phyloP scores from a whole-genome alignment of 2,329 filamentous ascomycete genomes.

The Xylaria sp. region DNA sequence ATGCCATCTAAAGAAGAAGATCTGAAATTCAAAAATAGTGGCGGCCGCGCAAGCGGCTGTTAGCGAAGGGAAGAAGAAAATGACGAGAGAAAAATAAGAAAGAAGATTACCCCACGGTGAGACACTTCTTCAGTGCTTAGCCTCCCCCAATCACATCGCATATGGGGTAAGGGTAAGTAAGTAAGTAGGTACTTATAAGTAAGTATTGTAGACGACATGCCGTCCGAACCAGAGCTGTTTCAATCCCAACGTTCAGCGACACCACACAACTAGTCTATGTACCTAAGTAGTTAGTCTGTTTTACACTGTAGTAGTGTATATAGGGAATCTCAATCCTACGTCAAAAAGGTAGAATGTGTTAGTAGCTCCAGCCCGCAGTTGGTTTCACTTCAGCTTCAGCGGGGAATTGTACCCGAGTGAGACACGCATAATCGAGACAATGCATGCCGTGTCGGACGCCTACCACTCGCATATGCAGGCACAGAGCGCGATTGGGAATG shows the following conservation, averaged over 20 bases:
- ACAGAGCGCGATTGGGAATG: conserved; percentile 12
- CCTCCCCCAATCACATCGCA: neutral
- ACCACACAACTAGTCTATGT: no score
- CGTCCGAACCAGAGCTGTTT: neutral
- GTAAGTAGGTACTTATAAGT: no score
- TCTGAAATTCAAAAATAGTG: neutral
- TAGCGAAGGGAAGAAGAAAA: neutral
- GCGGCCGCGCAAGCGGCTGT: neutral
- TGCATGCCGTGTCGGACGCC: conserved; percentile 4
- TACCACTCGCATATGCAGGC: neutral
- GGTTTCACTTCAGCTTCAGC: conserved; percentile 9
- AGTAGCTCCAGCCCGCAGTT: neutral
- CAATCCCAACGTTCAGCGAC: neutral
- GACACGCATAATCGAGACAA: conserved; percentile 23
- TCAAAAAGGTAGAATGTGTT: neutral
- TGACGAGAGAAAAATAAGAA: neutral
- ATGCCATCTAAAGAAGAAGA: neutral
- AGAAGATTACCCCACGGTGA: neutral
- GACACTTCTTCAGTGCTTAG: conserved; percentile 13
- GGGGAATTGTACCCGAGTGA: conserved; percentile 6
- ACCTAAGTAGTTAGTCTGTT: neutral
- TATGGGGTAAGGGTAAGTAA: neutral
- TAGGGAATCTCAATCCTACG: neutral
- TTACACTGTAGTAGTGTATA: neutral
- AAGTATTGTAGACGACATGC: neutral